These are phyloP conservation scores for Xylariaceae sp. DNA, from an alignment of 2,329 filamentous ascomycete genomes.

Conservation along the genomic window DNA sequence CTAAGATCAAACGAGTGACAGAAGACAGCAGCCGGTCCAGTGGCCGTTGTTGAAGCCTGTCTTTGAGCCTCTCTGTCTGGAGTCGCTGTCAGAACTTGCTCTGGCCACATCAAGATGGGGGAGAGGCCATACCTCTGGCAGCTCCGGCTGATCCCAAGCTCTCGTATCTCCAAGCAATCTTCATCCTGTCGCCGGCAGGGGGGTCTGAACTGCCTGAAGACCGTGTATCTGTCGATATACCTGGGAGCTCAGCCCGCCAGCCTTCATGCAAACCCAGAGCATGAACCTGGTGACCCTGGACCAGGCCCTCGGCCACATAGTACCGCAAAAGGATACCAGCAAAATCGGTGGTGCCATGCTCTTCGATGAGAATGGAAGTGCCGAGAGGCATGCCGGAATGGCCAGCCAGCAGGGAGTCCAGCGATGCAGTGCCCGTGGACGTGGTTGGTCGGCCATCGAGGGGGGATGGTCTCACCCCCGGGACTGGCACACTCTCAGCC, in stretches of 20 bases:
- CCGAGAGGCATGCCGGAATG: constrained; percentile 81
- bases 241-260: constrained; percentile 81
- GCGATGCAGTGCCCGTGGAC: constrained; percentile 80
- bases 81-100: constrained; percentile 7
- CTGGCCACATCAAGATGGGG: constrained; percentile 1
- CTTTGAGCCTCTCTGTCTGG: constrained; percentile 21
- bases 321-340: constrained; percentile 75
- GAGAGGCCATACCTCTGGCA: constrained; percentile 51
- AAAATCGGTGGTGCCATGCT: constrained; percentile 91
- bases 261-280: constrained; percentile 70
- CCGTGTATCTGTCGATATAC: constrained; percentile 42
- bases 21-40: constrained; percentile 43
- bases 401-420: constrained; percentile 79
- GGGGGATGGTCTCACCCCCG: constrained; percentile 70
- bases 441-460: constrained; percentile 81
- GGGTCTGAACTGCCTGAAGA: constrained; percentile 33
- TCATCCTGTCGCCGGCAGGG: constrained; percentile 69
- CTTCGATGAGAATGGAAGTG: constrained; percentile 71
- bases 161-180: constrained; percentile 98
- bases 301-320: constrained; percentile 86
- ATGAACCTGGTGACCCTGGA: constrained; percentile 85
- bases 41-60: constrained; percentile 9
- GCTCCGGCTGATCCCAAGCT: constrained; percentile 64
- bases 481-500: constrained; percentile 30
- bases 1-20: constrained; percentile 69